Evolutionary conservation across 306 rosid genomes (phyloP).

Genomic region (Fagus sylvatica): DNA sequence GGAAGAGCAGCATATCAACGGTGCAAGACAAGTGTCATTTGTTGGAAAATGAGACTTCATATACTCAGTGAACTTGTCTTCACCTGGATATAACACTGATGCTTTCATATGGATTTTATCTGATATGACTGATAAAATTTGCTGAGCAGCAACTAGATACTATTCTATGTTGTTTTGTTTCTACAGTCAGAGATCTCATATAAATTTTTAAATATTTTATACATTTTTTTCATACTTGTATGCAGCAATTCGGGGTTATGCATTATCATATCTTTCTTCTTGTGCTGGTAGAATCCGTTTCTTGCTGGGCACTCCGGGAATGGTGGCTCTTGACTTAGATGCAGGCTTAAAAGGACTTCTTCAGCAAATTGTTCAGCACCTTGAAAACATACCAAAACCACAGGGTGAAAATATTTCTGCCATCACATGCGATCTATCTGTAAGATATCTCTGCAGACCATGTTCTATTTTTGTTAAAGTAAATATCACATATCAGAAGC

Average conservation of each 20-base stretch:
- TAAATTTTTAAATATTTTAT: not conserved
- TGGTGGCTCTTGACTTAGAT: conserved; percentile 98
- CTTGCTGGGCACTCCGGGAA: conserved; percentile 92
- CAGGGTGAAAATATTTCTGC: conserved; percentile 93
- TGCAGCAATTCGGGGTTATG: conserved; percentile 98
- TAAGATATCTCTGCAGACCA: conserved; percentile 36
- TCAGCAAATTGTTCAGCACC: conserved; percentile 81
- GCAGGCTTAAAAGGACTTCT: conserved; percentile 71
- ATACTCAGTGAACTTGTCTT: not conserved
- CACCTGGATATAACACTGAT: not conserved
- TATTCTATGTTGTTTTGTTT: conserved; percentile 6
- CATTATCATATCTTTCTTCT: conserved; percentile 90
- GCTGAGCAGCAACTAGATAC: not conserved
- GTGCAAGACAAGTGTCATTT: not conserved
- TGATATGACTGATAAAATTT: not conserved
- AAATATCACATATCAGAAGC: not conserved
- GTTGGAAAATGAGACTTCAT: not conserved
- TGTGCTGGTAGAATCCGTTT: conserved; percentile 93
- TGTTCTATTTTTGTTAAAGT: conserved; percentile 19
- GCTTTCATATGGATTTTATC: not conserved
- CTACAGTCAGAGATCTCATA: not conserved
- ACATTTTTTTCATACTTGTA: conserved; percentile 24
- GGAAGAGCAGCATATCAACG: not conserved
- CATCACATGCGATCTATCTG: conserved; percentile 79
- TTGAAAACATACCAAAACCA: conserved; percentile 90